Base-by-base conservation (phyloP, 441 rosid species). In the Mallotus repandus region DNA sequence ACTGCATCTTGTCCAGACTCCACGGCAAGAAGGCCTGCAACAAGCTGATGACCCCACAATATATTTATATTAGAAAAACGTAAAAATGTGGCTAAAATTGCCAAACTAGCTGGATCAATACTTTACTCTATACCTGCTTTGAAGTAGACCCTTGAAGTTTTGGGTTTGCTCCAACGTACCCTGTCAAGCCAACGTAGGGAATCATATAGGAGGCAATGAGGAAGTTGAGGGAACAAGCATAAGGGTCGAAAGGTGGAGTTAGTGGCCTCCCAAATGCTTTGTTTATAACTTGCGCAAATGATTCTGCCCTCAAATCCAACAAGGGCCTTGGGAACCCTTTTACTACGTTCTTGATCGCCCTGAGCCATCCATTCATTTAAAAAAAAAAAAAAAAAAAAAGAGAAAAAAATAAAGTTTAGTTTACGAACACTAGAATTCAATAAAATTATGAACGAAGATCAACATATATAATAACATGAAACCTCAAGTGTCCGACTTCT, bases 401-500 rank as follows among this genome's bases (percentile, higher is more conserved):
- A n/a, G n/a, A n/a, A n/a, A n/a, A n/a, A n/a, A n/a, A n/a, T n/a
- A n/a, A n/a, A n/a, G n/a, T n/a, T 32, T 32, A 32, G 4, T 32
- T 32, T 32, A 1, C 2, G 2, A 32, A 32, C 38, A 32, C 18
- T 57, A 4, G 25, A 21, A 56, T 18, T 2, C 32, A 18, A 9
- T 14, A 68, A n/a, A 54, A 32, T 35, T 35, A 35, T 35, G 2
- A 35, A 35, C 1, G 41, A 35, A 35, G 41, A 35, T 35, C 41
- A 35, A 35, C n/a, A 25, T 25, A 25, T 35, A 35, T 35, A 35
- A 19, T 9, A 7, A 19, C 9, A 49, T 3, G 13, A 7, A 21
- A 89, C 98, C 92, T 93, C 79, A 91, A 63, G 75, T 91, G 99
- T 12, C 98, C 99, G 64, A 96, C 94, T 84, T 96, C 97, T 84